Base-by-base conservation (phyloP, 257 asterid species). In the Catharanthus roseus region DNA sequence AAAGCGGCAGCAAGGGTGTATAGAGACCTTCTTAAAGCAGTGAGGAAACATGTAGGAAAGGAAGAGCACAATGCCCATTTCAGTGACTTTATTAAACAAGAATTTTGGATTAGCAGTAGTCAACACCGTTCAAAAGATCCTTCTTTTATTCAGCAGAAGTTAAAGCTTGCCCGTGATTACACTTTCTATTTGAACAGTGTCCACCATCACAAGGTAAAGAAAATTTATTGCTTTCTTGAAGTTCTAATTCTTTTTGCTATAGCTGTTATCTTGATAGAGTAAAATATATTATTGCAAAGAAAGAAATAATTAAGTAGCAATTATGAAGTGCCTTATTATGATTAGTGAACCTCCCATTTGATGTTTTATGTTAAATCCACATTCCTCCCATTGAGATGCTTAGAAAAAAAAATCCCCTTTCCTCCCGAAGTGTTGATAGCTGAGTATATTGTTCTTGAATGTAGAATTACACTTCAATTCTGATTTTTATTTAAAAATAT, bases 161-260 rank as follows among this genome's bases (percentile, higher is more conserved):
- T 87, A 77, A 89, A 82, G 82, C 91, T 93, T 68, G 96, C 98
- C 57, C 72, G 58, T 73, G 87, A 87, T 78, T 93, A 90, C 77
- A 57, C 96, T 33, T 70, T 74, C 65, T 83, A 87, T 72, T 90
- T 93, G 26, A 90, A 86, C 80, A 93, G 90, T 75, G 92, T 93
- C 41, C 96, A 93, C 76, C 95, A 90, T 72, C 96, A 93, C 53
- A 90, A 87, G 98, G 98, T 90, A 62, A 10, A 36, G 41, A 31
- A 16, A 29, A 31, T 31, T 31, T 18, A 58, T 7, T 24, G 11
- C 42, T n/a, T 31, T 26, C 33, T 33, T 26, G 19, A 34, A 61
- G 67, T 18, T 33, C 45, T 34, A 23, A 28, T 58, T 15, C n/a
- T 9, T 58, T 16, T 58, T 15, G 69, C 4, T 11, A 33, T 45